phyloP scores from a whole-genome alignment of 352 stramenopile species.

The Globisporangium nodosum region DNA sequence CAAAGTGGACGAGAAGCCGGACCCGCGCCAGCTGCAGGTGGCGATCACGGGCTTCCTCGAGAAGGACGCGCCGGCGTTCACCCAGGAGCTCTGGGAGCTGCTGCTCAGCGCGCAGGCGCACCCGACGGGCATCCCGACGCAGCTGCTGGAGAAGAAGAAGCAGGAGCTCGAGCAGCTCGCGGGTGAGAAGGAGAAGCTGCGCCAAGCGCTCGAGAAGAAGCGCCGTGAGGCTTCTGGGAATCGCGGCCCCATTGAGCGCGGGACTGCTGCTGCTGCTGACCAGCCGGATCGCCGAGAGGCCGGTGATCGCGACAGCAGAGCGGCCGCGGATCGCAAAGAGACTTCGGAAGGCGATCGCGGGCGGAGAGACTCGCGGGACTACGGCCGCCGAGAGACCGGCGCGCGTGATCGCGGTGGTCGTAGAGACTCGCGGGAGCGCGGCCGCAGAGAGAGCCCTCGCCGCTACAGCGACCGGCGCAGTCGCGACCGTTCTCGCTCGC shows the following conservation, averaged over 20 bases:
- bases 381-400: not conserved
- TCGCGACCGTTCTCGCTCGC: constrained; percentile 4
- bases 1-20: constrained; percentile 59
- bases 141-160: constrained; percentile 90
- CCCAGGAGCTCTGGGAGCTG: constrained; percentile 87
- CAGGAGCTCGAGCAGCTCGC: constrained; percentile 69
- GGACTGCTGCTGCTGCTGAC: not conserved
- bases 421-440: not conserved
- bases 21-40: constrained; percentile 87
- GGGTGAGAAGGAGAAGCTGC: constrained; percentile 51
- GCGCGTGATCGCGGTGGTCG: not conserved
- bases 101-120: constrained; percentile 87
- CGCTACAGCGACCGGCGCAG: not conserved
- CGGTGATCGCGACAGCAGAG: not conserved
- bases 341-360: not conserved
- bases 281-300: not conserved
- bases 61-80: constrained; percentile 80
- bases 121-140: constrained; percentile 79
- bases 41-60: constrained; percentile 90
- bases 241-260: not conserved
- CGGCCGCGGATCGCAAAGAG: not conserved
- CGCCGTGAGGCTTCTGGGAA: constrained; percentile 15
- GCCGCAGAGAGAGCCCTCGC: not conserved
- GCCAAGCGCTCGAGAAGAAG: constrained; percentile 54
- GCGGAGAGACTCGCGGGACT: not conserved